Evolutionary conservation across 176 grass and related monocot genomes (phyloP), one percentile per base, ranked within the genome.

Genomic region (Calamus simplicifolius): DNA sequence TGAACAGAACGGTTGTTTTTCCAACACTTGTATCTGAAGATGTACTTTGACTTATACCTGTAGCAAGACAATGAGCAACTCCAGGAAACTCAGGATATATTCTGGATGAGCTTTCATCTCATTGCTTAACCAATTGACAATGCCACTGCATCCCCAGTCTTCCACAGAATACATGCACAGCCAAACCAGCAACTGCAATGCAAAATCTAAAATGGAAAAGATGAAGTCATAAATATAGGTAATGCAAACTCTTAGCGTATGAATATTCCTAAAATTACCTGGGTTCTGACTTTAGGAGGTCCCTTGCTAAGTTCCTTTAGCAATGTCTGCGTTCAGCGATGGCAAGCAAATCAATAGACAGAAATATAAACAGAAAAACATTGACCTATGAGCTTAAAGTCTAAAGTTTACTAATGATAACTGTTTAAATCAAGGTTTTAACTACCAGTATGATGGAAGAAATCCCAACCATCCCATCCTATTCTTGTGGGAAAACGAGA

Each of bases 111-210:
- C 75, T 66, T 85, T 80, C 93, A 98, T 98, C 70, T 98, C 87
- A 73, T 85, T 73, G 3, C 84, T 85, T 69, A 98, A 61, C 87
- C 87, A 98, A 78, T 85, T 92, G 23, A 98, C 73, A 77, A 98
- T 80, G 27, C 93, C 93, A 75, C 93, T 87, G 60, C 79, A 81
- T 72, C 93, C 87, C 93, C 93, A 98, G 68, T 98, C 93, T 78
- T 92, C 84, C 23, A 92, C 60, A 28, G 93, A 81, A 81, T 72
- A 98, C 87, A 80, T 98, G 93, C 62, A 92, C 88, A 61, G 93
- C 84, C 76, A 98, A 75, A 75, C 87, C 93, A 75, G 84, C 84
- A 72, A 98, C 83, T 73, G 93, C 93, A 75, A 92, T 85, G 65
- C 93, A 98, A 73, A 73, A 98, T 92, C 93, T 98, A 79, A 81